Evolutionary conservation across 352 stramenopile species (phyloP).

Genomic region (Phytophthora sp.): DNA sequence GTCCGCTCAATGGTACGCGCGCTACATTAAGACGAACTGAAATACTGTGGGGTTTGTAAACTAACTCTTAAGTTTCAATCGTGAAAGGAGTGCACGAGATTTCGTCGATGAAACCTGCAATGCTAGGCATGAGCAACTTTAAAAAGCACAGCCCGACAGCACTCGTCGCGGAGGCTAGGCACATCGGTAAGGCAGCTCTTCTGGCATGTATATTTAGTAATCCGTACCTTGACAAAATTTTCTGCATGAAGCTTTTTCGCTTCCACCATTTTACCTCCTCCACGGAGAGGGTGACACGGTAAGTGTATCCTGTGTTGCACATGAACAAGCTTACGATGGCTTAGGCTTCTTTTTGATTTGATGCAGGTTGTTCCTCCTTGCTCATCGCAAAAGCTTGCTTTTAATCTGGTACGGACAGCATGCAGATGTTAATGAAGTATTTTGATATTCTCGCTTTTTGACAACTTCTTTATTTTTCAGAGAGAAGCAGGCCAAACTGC

Average conservation of each 20-base stretch:
- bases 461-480: slow-evolving; percentile 24
- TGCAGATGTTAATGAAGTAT: not conserved
- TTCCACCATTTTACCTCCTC: slow-evolving; percentile 63
- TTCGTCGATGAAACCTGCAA: slow-evolving; percentile 78
- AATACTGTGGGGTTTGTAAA: not conserved
- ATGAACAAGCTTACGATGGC: not conserved
- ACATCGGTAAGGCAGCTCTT: slow-evolving; percentile 18
- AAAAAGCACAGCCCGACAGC: slow-evolving; percentile 53
- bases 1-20: slow-evolving; percentile 47
- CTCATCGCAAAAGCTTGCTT: slow-evolving; percentile 62
- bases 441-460: slow-evolving; percentile 2
- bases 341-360: not conserved
- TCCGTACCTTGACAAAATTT: no score
- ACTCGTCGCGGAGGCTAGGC: slow-evolving; percentile 34
- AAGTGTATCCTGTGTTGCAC: not conserved
- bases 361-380: slow-evolving; percentile 57
- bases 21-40: not conserved
- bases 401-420: slow-evolving; percentile 44
- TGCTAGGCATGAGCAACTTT: slow-evolving; percentile 70
- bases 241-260: slow-evolving; percentile 34
- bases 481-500: slow-evolving; percentile 44
- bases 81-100: slow-evolving; percentile 68
- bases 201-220: no score
- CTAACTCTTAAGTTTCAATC: not conserved
- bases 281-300: slow-evolving; percentile 64